Evolutionary conservation across 306 rosid genomes (phyloP).

Genomic region (Inga oerstediana): DNA sequence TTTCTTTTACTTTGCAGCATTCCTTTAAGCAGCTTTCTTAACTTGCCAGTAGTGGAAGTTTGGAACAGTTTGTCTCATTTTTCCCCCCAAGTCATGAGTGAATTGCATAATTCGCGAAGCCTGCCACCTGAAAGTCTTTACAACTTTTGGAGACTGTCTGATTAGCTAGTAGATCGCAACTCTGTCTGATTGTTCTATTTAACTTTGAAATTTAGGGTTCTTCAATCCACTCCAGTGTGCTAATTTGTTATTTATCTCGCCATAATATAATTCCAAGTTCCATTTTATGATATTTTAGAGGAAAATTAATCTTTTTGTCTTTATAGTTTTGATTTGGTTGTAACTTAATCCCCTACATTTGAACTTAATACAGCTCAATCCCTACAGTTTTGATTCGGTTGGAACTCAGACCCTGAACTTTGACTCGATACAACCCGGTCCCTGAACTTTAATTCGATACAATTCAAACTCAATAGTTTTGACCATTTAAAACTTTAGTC

Average conservation of each 20-base stretch:
- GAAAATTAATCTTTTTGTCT: no score
- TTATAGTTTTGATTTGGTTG: no score
- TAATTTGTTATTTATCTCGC: background rate
- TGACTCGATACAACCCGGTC: no score
- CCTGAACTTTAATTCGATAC: no score
- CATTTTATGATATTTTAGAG: background rate
- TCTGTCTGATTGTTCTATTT: background rate
- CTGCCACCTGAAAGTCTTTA: background rate
- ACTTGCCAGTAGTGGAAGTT: background rate
- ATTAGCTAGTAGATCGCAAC: background rate
- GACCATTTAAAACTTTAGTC: no score
- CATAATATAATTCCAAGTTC: background rate
- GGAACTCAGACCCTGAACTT: no score
- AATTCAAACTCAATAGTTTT: no score
- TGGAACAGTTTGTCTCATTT: background rate
- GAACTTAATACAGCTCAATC: no score
- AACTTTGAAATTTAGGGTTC: background rate
- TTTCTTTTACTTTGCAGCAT: background rate
- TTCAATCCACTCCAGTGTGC: background rate
- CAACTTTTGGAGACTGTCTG: background rate
- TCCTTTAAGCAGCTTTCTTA: background rate
- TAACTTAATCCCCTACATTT: no score
- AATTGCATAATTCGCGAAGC: background rate
- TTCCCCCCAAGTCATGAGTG: background rate
- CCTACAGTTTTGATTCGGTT: no score